A percentile compares a stretch with the other conserved stretches of the same genome.
phyloP scores from a whole-genome alignment of 176 grass and related monocot genomes.

The Carex scoparia region DNA sequence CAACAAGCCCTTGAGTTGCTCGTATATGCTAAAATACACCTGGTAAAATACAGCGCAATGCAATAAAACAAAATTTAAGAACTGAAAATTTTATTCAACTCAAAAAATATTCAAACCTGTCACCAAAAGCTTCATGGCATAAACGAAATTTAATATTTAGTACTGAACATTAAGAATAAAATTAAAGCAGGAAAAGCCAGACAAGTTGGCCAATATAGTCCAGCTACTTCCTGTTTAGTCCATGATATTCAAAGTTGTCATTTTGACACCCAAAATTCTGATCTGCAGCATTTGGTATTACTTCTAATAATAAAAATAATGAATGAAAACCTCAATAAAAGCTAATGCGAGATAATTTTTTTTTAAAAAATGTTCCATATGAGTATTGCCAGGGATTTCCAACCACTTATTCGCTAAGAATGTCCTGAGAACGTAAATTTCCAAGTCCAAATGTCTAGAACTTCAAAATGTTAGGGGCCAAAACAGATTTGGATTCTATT shows the following conservation, averaged over 20 bases:
- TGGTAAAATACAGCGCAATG: conserved; percentile 12
- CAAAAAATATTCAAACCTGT: neutral
- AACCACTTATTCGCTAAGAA: neutral
- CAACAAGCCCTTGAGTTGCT: conserved; percentile 78
- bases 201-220: neutral
- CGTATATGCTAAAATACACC: conserved; percentile 95
- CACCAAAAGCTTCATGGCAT: neutral
- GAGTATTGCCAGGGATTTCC: neutral
- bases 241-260: neutral
- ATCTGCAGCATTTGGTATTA: neutral
- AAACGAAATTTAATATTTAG: neutral
- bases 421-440: neutral
- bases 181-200: neutral
- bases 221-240: neutral
- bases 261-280: neutral
- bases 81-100: neutral
- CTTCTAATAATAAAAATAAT: neutral
- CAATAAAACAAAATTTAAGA: neutral
- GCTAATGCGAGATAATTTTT: neutral
- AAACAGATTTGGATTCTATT: neutral
- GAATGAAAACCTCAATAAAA: neutral
- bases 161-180: neutral
- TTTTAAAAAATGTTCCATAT: neutral
- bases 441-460: neutral
- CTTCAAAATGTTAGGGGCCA: neutral